Evolutionary conservation across 345 rosid species (phyloP), one percentile per base, ranked within the genome.

Genomic region (Murraya koenigii): DNA sequence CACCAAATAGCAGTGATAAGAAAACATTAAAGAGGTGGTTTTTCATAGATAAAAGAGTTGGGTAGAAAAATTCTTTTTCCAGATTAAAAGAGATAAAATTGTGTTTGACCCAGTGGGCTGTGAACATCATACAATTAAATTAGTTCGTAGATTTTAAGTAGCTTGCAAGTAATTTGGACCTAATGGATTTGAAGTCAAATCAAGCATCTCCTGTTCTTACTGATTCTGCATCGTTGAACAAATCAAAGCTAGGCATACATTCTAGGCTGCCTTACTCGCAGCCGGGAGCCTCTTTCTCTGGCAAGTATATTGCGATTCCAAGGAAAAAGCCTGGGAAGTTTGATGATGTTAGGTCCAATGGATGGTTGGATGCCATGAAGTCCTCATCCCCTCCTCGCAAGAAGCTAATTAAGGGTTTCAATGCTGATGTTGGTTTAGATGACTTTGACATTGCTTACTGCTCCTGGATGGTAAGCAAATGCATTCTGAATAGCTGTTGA

Each of bases 301-400:
- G 84, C 69, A 89, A 86, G 86, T 85, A 84, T 71, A 72, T 87
- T 15, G 82, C 78, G 28, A 65, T 80, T 38, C 86, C 93, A 20
- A 74, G 91, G 80, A 93, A 82, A 75, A 95, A 91, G 84, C 86
- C 89, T 17, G 86, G 86, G 36, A 90, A 88, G 81, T 81, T 91
- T 0, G 97, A 95, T 76, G 99, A 95, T 83, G 99, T 95, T 82
- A 77, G 86, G 64, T 92, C 93, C 17, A 93, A 91, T 66, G 98
- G 96, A 20, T 95, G 98, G 97, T 86, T 95, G 19, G 97, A 95
- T 69, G 94, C 97, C 65, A 95, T 95, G 99, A 92, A 85, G 77
- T 91, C 99, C 6, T 95, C 99, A 5, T 95, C 98, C 20, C 99
- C 99, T 72, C 96, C 99, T 58, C 94, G 91, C 22, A 95, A 95